Base-by-base conservation (phyloP, 192 early-diverging fungal species). In the Haplosporangium gracile region DNA sequence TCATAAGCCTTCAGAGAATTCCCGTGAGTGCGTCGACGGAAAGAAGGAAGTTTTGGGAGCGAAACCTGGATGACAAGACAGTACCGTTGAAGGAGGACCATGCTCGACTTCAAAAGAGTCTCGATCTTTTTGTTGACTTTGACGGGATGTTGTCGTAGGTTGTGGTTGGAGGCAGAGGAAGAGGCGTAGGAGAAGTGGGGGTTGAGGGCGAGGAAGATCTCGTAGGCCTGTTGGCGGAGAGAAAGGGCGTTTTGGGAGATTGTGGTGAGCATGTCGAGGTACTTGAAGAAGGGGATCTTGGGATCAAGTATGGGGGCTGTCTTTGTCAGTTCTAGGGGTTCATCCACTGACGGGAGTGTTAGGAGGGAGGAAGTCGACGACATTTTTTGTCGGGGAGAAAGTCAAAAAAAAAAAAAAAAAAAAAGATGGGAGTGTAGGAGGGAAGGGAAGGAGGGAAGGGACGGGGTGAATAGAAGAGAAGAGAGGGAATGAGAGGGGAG, bases 221-320 rank as follows among this genome's bases (percentile, higher is more conserved):
- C 38, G 39, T 76, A 34, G 3, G 74, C 40, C 18, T 75, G 71
- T 42, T 74, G 57, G 20, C 65, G 71, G 24, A 85, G 69, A 0
- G 29, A 13, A 36, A 40, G 51, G 39, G 68, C 53, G 9, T 69
- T 57, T 9, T 29, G 11, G 1, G 74, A 74, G 16, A 79, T 24
- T 1, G 13, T 16, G 43, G 71, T 36, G 40, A 79, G 78, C 26
- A 76, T 49, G 39, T 47, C 74, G 16, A 85, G 65, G 63, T 79
- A 78, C 10, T 79, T 74, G 22, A 72, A 68, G 22, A 85, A 55
- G 3, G 82, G 82, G 42, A 78, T 79, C 3, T 51, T 36, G 5
- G 82, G 74, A 43, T 85, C 73, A 53, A 79, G 39, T 39, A 42
- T 11, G 0, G 73, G 71, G 18, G 63, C 42, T 36, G 53, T 78